Percentiles rank a stretch among this genome's conserved stretches.
Conservation (phyloP, 176 grass and related monocot species). For the Juncus effusus region DNA sequence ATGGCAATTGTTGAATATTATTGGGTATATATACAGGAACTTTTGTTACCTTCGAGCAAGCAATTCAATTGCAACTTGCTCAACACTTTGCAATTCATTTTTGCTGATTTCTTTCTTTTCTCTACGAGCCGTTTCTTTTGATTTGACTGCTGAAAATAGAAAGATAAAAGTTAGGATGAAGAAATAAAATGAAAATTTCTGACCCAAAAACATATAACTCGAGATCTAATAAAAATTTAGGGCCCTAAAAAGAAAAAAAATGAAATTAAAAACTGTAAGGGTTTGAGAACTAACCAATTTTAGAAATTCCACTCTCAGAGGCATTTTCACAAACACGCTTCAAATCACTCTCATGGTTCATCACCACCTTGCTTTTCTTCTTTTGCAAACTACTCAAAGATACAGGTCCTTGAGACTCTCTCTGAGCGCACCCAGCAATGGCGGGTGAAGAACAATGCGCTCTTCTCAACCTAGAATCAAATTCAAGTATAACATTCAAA, state of each 20-base stretch:
- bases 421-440: conserved; percentile 7
- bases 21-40: not conserved
- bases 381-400: conserved; percentile 23
- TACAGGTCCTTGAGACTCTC: conserved; percentile 6
- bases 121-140: conserved; percentile 18
- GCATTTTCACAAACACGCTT: conserved; percentile 22
- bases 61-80: conserved; percentile 61
- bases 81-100: conserved; percentile 39
- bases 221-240: not conserved
- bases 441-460: not conserved
- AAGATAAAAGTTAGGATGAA: not conserved
- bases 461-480: conserved; percentile 17
- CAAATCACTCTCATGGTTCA: not conserved
- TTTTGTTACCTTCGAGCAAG: conserved; percentile 53
- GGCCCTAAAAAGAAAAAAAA: not conserved
- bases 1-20: too few species aligned
- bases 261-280: not conserved
- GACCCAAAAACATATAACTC: not conserved
- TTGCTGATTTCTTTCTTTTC: conserved; percentile 35
- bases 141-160: conserved; percentile 7
- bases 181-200: not conserved
- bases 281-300: conserved; percentile 19
- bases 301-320: conserved; percentile 3
- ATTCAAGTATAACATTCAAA: not conserved
- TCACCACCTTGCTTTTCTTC: not conserved